Base-by-base conservation (phyloP, 495 filamentous ascomycete species). In the Tuber magnatum region DNA sequence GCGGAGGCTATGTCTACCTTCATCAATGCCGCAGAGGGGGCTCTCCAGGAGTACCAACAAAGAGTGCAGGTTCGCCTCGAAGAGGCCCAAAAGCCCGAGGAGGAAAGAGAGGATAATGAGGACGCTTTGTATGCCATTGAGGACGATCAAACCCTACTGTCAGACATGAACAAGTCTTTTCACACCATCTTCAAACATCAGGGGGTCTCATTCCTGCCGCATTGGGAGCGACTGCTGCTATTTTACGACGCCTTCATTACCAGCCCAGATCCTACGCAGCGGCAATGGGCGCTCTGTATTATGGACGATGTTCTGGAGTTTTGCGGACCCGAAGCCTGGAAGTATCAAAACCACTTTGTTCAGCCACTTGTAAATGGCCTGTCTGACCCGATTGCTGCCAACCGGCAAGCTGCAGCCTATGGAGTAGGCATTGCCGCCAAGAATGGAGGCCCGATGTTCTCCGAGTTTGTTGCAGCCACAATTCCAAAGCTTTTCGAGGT, bases 101-200 rank as follows among this genome's bases (percentile, higher is more conserved):
- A 96, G 61, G 93, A 89, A 69, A 92, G 94, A 73, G 93, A 97
- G 78, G 91, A 94, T 73, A 87, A 87, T 6, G 92, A 94, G 78
- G 92, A 94, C 42, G 89, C 90, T 70, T 84, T 94, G 8, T 92
- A 95, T 80, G 96, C 96, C 9, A 92, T 99, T 46, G 96, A 99
- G 84, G 96, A 99, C 79, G 96, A 99, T 82, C 95, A 98, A 83
- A 94, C 93, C 40, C 86, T 99, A 35, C 89, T 99, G 70, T 97
- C 94, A 14, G 96, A 99, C 82, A 99, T 99, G 96, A 99, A 98
- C 90, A 99, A 99, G 86, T 93, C 96, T 0, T 99, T 97, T 89
- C 96, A 99, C 84, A 95, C 92, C 68, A 93, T 99, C 80, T 98
- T 98, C 87, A 97, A 97, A 87, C 92, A 97, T 86, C 92, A 96